These are phyloP conservation scores for Epichloe elymi DNA, from an alignment of 2,329 filamentous ascomycete species.

Conservation along the genomic window DNA sequence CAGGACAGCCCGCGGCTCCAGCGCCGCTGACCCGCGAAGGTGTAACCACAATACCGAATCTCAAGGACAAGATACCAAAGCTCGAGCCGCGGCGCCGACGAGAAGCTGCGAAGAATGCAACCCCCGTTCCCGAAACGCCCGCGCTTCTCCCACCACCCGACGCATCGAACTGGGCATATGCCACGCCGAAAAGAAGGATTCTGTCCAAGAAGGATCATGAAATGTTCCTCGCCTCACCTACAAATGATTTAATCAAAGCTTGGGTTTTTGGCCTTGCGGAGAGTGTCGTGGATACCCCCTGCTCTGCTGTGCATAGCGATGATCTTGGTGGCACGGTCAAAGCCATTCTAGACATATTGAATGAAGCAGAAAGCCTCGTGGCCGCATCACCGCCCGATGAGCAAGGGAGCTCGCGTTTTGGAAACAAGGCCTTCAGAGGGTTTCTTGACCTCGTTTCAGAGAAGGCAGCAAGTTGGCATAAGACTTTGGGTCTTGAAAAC, in stretches of 20 bases:
- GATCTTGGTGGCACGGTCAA: conserved; percentile 47
- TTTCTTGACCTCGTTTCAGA: conserved; percentile 60
- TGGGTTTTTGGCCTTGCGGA: conserved; percentile 85
- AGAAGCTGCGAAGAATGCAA: conserved; percentile 40
- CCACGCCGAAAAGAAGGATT: conserved; percentile 62
- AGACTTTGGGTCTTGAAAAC: conserved; percentile 38
- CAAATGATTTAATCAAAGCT: conserved; percentile 61
- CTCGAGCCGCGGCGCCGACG: conserved; percentile 50
- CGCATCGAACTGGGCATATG: conserved; percentile 46
- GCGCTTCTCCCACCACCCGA: conserved; percentile 55
- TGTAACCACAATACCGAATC: conserved; percentile 16
- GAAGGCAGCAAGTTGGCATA: conserved; percentile 49
- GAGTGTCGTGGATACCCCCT: conserved; percentile 56
- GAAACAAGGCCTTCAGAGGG: conserved; percentile 78
- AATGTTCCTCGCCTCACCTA: conserved; percentile 64
- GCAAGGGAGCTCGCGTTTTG: conserved; percentile 79
- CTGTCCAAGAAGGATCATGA: conserved; percentile 69
- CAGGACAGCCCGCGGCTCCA: conserved; percentile 5
- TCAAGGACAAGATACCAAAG: conserved; percentile 48
- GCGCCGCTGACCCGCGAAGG: conserved; percentile 4
- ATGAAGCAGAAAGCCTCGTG: conserved; percentile 54
- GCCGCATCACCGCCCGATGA: conserved; percentile 65
- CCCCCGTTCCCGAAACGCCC: conserved; percentile 61
- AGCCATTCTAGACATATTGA: conserved; percentile 56
- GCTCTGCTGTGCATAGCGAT: conserved; percentile 45